Percentiles rank a stretch among this genome's conserved stretches.
These are phyloP conservation scores for Gracilaria domingensis DNA, from an alignment of 23 red algal genomes.

Conservation along the genomic window DNA sequence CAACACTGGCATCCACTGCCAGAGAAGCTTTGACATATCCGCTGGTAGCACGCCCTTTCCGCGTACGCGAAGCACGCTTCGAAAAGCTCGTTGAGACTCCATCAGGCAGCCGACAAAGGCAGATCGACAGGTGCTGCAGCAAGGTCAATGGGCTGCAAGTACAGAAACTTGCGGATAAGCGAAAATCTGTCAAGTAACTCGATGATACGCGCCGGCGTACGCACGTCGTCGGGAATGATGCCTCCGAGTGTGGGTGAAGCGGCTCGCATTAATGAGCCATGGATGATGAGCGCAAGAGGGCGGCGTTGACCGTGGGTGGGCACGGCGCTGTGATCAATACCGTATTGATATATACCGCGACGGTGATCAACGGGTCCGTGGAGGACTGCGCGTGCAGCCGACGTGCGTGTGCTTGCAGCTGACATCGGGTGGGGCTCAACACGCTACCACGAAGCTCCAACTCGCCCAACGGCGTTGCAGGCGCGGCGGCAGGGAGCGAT, in stretches of 20 bases:
- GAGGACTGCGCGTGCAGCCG: slow-evolving; percentile 30
- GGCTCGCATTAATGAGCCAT: slow-evolving; percentile 3
- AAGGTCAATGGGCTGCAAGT: slow-evolving; percentile 16
- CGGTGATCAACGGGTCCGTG: slow-evolving; percentile 14
- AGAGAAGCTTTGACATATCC: slow-evolving; percentile 12
- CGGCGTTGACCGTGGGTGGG: background rate
- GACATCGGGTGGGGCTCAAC: slow-evolving; percentile 18
- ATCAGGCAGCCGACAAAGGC: slow-evolving; percentile 7
- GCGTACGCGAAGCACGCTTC: slow-evolving; percentile 26
- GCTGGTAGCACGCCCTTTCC: background rate
- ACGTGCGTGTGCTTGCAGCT: slow-evolving; percentile 13
- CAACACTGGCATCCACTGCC: slow-evolving; percentile 21
- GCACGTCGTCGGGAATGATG: slow-evolving; percentile 25
- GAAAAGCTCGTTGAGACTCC: slow-evolving; percentile 39
- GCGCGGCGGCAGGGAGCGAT: background rate
- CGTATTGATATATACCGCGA: too few species aligned
- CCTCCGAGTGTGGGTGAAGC: slow-evolving; percentile 9
- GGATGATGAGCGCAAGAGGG: background rate
- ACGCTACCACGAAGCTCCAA: slow-evolving; percentile 11
- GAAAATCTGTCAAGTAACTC: background rate
- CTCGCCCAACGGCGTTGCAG: slow-evolving; percentile 4
- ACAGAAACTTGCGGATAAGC: slow-evolving; percentile 32
- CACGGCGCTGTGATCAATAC: background rate
- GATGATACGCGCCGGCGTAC: background rate
- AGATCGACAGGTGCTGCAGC: slow-evolving; percentile 1